Evolutionary conservation across 768 basidiomycete species (phyloP), one percentile per base, ranked within the genome.

Genomic region (Boletus vinaceobasis): DNA sequence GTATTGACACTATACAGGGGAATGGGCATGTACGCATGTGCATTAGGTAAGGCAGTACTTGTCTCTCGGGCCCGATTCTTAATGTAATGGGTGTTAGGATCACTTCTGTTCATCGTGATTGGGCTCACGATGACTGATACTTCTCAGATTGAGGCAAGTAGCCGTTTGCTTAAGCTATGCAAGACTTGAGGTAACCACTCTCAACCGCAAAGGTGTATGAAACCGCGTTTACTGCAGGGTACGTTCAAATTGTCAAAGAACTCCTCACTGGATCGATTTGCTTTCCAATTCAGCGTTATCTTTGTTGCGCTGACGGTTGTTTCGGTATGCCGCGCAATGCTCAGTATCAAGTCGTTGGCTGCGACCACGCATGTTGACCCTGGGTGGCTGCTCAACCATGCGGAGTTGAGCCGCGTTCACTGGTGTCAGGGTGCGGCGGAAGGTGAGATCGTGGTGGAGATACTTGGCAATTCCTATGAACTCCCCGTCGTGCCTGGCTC

Each of bases 261-360:
- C 19, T 4, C 9, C 4, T 4, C 17, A 47, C 9, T 13, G 3
- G 6, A 7, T 43, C 17, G 37, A 26, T 11, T 7, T 19, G 21
- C 29, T 38, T 27, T 35, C 11, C 21, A 11, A 27, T 27, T 17
- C 9, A 56, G 58, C 27, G 15, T 29, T 7, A 40, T 49, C 4
- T 48, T 59, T 19, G 50, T 55, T 26, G 53, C 58, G 8, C 37
- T 63, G 5, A 53, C 48, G 1, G 48, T 53, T 9, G 58, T 75
- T 27, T 67, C 73, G 11, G 70, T 75, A 29, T 74, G 71, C 38
- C 70, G 69, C 13, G 66, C 72, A 19, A 74, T 75, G 72, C 67
- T 77, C 44, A 73, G 69, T 54, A 74, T 76, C 44, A 70, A 72
- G 45, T 77, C 76, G 2, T 62, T 79, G n/a, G 75, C 79, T 15